Percentiles rank a stretch among this genome's conserved stretches.
These are phyloP conservation scores for Dalbergia cultrata DNA, from an alignment of 306 rosid genomes.

Conservation along the genomic window DNA sequence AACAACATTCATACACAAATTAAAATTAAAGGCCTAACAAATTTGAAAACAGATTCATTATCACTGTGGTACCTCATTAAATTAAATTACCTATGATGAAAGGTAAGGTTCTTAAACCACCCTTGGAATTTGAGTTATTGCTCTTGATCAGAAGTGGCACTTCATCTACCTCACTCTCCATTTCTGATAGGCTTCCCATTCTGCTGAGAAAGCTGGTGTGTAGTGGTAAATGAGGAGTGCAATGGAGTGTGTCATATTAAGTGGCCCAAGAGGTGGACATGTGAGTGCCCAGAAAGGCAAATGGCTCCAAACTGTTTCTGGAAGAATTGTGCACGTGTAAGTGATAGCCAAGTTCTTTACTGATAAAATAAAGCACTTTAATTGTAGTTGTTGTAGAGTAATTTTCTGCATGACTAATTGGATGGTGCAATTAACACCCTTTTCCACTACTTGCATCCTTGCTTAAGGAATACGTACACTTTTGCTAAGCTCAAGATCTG, in stretches of 20 bases:
- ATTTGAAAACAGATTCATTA: not conserved
- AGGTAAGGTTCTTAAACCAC: constrained; percentile 52
- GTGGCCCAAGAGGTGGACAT: not conserved
- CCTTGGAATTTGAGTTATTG: constrained; percentile 19
- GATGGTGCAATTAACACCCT: not conserved
- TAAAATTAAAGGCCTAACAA: not conserved
- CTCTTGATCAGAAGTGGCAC: constrained; percentile 39
- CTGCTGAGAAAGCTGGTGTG: not conserved
- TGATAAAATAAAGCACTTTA: not conserved
- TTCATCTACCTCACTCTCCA: constrained; percentile 30
- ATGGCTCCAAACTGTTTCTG: not conserved
- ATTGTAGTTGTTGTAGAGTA: not conserved
- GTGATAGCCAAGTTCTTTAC: not conserved
- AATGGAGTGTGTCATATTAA: no score
- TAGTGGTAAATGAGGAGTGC: not conserved
- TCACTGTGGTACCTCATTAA: not conserved
- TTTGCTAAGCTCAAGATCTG: not conserved
- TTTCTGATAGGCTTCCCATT: constrained; percentile 6
- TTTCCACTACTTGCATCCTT: constrained; percentile 1
- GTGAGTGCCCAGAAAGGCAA: not conserved
- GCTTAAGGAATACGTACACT: not conserved
- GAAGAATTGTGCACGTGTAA: not conserved
- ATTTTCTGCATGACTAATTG: not conserved
- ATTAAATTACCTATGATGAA: constrained; percentile 47
- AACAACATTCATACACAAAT: not conserved